Percentiles rank a stretch among this genome's conserved stretches.
These are phyloP conservation scores for Boletus semigastroideus DNA, from an alignment of 1,284 basidiomycete genomes.

Conservation along the genomic window DNA sequence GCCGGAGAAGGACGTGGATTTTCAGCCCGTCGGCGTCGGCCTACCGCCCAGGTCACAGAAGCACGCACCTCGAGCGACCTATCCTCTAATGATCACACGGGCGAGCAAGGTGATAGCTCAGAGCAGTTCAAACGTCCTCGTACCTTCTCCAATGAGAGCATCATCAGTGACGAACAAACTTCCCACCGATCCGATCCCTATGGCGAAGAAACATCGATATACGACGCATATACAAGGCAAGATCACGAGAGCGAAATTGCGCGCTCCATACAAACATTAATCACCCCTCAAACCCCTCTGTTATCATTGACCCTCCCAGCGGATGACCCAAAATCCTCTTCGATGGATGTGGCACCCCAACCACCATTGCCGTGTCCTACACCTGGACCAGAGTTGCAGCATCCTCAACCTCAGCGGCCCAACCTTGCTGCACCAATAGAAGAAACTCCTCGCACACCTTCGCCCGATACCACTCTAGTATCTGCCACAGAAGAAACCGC, in stretches of 20 bases:
- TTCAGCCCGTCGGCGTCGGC: conserved; percentile 38
- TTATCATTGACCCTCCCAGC: conserved; percentile 30
- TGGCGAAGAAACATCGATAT: conserved; percentile 77
- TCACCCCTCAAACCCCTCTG: conserved; percentile 28
- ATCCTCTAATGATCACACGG: conserved; percentile 57
- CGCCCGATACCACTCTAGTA: conserved; percentile 37
- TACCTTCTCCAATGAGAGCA: conserved; percentile 50
- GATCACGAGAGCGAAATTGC: conserved; percentile 51
- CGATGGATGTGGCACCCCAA: conserved; percentile 35
- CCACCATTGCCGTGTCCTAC: conserved; percentile 12
- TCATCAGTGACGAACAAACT: conserved; percentile 27
- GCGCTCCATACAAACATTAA: conserved; percentile 31
- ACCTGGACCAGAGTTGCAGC: conserved; percentile 52
- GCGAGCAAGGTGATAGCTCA: conserved; percentile 57
- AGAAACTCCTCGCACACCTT: conserved; percentile 46
- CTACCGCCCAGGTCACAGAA: conserved; percentile 35
- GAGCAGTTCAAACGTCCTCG: conserved; percentile 39
- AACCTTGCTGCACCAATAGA: conserved; percentile 33
- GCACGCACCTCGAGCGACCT: conserved; percentile 59
- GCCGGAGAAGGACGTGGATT: conserved; percentile 78
- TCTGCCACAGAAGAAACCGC: conserved; percentile 31
- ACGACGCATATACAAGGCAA: conserved; percentile 74
- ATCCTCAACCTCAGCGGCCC: conserved; percentile 49
- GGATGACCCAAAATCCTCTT: conserved; percentile 33
- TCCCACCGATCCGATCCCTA: conserved; percentile 61